phyloP scores from a whole-genome alignment of 2,329 filamentous ascomycete genomes.

The Beauveria sp. region DNA sequence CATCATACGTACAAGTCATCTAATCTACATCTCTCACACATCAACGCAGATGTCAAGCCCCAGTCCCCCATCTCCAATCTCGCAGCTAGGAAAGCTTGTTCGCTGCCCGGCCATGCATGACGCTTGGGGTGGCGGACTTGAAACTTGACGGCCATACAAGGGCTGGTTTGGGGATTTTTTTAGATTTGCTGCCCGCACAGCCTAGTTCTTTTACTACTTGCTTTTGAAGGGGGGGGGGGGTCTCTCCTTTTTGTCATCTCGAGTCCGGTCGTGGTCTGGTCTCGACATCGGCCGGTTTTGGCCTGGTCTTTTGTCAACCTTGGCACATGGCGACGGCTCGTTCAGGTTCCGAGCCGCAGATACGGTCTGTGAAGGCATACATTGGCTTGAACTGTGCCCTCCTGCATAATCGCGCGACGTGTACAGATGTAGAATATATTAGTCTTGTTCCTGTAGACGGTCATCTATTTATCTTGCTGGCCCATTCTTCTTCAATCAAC shows the following conservation, averaged over 20 bases:
- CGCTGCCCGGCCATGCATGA: background rate
- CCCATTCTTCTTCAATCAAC: background rate
- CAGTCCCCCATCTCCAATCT: too few species aligned
- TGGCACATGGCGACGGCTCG: background rate
- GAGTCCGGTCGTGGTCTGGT: background rate
- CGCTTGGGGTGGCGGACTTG: background rate
- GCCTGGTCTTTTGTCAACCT: background rate
- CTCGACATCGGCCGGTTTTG: background rate
- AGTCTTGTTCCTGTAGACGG: background rate
- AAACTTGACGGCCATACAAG: conserved; percentile 1
- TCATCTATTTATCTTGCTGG: background rate
- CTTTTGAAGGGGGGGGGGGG: background rate
- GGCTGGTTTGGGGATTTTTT: background rate
- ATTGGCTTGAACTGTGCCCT: background rate
- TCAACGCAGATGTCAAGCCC: too few species aligned
- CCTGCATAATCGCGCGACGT: background rate
- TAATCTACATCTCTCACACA: too few species aligned
- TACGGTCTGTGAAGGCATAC: background rate
- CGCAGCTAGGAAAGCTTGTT: too few species aligned
- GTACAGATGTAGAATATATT: conserved; percentile 2
- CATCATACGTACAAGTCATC: too few species aligned
- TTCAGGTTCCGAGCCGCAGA: conserved; percentile 4
- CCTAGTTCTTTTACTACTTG: background rate
- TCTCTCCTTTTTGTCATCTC: background rate
- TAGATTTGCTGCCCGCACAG: too few species aligned